phyloP scores from a whole-genome alignment of 495 filamentous ascomycete species.

The Trichoderma virens region DNA sequence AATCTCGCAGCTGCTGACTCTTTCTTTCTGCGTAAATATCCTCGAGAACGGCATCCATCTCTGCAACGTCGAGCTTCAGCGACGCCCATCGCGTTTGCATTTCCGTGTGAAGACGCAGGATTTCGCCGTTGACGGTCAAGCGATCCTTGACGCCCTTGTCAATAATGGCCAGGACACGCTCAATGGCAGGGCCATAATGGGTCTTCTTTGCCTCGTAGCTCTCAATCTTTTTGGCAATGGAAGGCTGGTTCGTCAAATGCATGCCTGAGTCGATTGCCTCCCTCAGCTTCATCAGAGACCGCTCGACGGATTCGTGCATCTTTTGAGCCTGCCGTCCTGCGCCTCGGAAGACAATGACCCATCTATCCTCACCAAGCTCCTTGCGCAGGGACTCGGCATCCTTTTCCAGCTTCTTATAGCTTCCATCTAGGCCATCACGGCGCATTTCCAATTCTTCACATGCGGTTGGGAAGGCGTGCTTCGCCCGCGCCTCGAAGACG shows the following conservation, averaged over 20 bases:
- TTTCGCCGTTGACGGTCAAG: slow-evolving; percentile 90
- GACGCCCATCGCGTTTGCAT: slow-evolving; percentile 71
- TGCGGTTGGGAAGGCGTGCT: slow-evolving; percentile 71
- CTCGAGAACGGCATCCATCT: slow-evolving; percentile 65
- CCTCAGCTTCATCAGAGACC: slow-evolving; percentile 72
- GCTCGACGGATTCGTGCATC: slow-evolving; percentile 87
- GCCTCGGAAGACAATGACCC: slow-evolving; percentile 89
- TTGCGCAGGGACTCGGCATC: slow-evolving; percentile 81
- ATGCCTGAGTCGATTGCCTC: slow-evolving; percentile 69
- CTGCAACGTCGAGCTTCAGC: slow-evolving; percentile 64
- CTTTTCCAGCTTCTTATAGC: slow-evolving; percentile 72
- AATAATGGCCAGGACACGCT: slow-evolving; percentile 81
- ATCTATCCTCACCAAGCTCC: slow-evolving; percentile 89
- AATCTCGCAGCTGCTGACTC: slow-evolving; percentile 78
- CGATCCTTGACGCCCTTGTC: slow-evolving; percentile 87
- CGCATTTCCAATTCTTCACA: slow-evolving; percentile 79
- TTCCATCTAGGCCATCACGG: slow-evolving; percentile 60
- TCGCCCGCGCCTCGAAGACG: slow-evolving; percentile 71
- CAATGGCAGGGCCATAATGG: slow-evolving; percentile 92
- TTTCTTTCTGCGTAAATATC: slow-evolving; percentile 59
- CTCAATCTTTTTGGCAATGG: slow-evolving; percentile 72
- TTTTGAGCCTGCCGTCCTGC: slow-evolving; percentile 89
- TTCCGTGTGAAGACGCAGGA: slow-evolving; percentile 72
- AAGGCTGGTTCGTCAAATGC: slow-evolving; percentile 58
- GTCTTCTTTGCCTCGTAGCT: slow-evolving; percentile 91